Evolutionary conservation across 176 grass and related monocot genomes (phyloP), one percentile per base, ranked within the genome.

Genomic region (Microstegium vimineum): DNA sequence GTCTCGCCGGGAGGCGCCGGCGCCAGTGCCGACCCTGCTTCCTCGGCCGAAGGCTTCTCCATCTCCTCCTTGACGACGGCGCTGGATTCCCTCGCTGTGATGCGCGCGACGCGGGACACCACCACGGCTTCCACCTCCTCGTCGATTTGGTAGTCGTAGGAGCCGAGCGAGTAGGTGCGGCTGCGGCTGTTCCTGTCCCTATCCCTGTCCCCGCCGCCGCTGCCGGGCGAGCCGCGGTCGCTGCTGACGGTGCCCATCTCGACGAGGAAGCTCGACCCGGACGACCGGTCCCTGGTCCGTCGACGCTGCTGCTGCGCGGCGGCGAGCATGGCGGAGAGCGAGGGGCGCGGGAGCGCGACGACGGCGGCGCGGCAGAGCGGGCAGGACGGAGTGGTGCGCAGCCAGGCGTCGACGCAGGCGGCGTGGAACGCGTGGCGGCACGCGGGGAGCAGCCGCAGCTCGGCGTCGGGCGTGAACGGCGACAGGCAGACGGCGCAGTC

Each of bases 371-470:
- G 95, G 89, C 95, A 98, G 69, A 98, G 95, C 31, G 95, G 95
- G 71, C 95, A 98, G 17, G 90, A 93, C 61, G 90, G 84, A 9
- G 90, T 91, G 75, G 92, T 89, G 87, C 86, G 87, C 32, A 98
- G 82, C 95, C 95, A 98, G 17, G 95, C 85, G 77, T 95, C 95
- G 74, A 98, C 87, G 89, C 95, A 98, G 15, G 56, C 65, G 9
- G 95, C 86, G 66, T 98, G 95, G 84, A 98, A 98, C 34, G 92
- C 95, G 77, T 98, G 95, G 66, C 89, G 90, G 86, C 95, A 98
- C 42, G 92, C 89, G 0, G 95, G 95, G 28, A 98, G 85, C 11
- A 98, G 89, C 17, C 95, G 95, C 74, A 98, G 90, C 84, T 98
- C 88, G 16, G 84, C 92, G 22, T 89, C 89, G 3, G 80, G 95